Evolutionary conservation across 257 asterid species (phyloP).

Genomic region (Solanum pimpinellifolium): DNA sequence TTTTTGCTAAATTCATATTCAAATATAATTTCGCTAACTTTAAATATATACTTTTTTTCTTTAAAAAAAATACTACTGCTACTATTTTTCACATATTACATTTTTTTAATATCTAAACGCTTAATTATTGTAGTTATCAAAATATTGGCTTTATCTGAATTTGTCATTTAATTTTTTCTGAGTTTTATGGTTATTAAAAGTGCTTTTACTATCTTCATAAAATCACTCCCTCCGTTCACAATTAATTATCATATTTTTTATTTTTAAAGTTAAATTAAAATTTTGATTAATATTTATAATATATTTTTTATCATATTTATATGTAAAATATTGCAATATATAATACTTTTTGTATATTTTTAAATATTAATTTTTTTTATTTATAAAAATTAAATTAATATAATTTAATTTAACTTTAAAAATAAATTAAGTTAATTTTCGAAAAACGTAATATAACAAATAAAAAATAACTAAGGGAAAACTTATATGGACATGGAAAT

Average conservation of each 20-base stretch:
- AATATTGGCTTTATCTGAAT: neutral
- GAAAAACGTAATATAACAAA: no score
- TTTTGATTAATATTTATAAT: no score
- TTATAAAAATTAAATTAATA: no score
- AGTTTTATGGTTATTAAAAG: neutral
- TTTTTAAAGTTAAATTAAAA: no score
- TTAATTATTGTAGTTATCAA: neutral
- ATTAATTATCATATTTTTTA: no score
- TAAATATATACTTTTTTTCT: neutral
- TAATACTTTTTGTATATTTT: no score
- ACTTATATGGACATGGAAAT: neutral
- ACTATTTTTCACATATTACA: neutral
- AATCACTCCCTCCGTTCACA: neutral
- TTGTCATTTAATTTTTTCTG: neutral
- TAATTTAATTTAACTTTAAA: no score
- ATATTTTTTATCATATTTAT: no score
- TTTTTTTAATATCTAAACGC: neutral
- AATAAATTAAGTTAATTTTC: fast-evolving
- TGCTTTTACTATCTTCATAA: neutral
- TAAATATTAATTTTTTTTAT: no score
- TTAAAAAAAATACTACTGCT: neutral
- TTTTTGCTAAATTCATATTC: neutral
- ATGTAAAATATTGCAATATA: no score
- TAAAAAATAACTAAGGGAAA: fast-evolving
- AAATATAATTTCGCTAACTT: no score